A percentile compares a stretch with the other conserved stretches of the same genome.
phyloP scores from a whole-genome alignment of 495 filamentous ascomycete genomes.

The Aspergillus incahuasiensis region DNA sequence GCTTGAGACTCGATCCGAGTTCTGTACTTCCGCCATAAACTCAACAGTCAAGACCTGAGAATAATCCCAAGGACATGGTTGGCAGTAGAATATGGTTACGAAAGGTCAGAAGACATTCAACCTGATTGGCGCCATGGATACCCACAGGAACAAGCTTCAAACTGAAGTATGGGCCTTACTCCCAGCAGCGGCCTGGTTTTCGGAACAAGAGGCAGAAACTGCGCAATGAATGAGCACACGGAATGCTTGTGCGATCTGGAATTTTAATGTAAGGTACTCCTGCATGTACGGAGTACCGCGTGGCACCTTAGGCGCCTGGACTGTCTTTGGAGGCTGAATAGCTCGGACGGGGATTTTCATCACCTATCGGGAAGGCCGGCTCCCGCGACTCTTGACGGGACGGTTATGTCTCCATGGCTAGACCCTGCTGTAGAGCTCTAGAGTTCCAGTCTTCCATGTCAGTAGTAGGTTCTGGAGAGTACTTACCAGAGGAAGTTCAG shows the following conservation, averaged over 20 bases:
- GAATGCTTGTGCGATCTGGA: constrained; percentile 3
- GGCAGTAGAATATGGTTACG: background rate
- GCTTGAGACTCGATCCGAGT: background rate
- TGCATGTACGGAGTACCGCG: constrained; percentile 13
- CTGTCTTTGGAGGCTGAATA: background rate
- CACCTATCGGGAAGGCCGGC: constrained; percentile 9
- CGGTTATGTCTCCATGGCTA: background rate
- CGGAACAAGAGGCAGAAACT: background rate
- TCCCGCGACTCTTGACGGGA: background rate
- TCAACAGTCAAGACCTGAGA: constrained; percentile 1
- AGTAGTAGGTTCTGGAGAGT: background rate
- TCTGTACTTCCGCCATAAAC: background rate
- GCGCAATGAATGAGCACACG: background rate
- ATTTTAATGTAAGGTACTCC: constrained; percentile 4
- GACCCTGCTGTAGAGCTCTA: background rate
- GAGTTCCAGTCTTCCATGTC: background rate
- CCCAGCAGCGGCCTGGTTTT: background rate
- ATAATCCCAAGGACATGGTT: background rate
- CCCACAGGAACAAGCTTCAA: constrained; percentile 15
- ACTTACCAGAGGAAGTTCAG: constrained; percentile 15
- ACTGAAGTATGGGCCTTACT: background rate
- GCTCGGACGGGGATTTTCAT: constrained; percentile 14
- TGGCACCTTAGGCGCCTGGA: too few species aligned
- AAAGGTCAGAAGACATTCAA: background rate
- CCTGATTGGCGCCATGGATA: background rate